Conservation (phyloP, 768 basidiomycete genomes). For the Ramaria rubella region DNA sequence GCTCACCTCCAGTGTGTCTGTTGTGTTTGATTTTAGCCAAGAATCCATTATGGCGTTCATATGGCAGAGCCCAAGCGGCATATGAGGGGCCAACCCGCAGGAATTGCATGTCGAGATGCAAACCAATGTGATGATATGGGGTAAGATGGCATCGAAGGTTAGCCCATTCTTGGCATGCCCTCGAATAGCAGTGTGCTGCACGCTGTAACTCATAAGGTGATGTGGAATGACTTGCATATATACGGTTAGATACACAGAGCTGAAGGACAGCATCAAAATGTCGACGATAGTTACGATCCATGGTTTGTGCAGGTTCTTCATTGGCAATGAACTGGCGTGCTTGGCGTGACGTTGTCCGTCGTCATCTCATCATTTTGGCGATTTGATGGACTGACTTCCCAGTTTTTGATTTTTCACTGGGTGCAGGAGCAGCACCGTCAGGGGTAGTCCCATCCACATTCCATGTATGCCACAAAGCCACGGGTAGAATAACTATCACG, state of each 20-base stretch:
- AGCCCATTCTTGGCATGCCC: constrained; percentile 13
- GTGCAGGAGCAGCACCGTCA: background rate
- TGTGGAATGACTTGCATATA: background rate
- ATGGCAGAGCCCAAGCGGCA: constrained; percentile 14
- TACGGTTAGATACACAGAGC: background rate
- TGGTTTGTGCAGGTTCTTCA: too few species aligned
- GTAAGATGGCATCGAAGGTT: constrained; percentile 16
- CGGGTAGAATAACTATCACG: background rate
- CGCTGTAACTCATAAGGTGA: constrained; percentile 16
- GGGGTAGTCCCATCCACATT: background rate
- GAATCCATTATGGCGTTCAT: constrained; percentile 18
- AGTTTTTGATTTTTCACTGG: background rate
- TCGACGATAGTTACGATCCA: background rate
- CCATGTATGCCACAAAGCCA: background rate
- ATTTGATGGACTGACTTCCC: background rate
- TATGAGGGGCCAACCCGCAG: constrained; percentile 14
- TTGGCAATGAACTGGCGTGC: background rate
- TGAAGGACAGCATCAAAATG: background rate
- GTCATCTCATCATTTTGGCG: background rate
- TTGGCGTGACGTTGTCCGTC: background rate
- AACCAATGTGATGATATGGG: constrained; percentile 16
- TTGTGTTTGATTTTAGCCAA: constrained; percentile 16
- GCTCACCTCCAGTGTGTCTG: constrained; percentile 18
- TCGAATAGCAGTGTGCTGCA: constrained; percentile 2
- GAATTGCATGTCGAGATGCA: constrained; percentile 6